A percentile compares a stretch with the other conserved stretches of the same genome.
phyloP scores from a whole-genome alignment of 75 land plant species.

The Sequoia sempervirens region DNA sequence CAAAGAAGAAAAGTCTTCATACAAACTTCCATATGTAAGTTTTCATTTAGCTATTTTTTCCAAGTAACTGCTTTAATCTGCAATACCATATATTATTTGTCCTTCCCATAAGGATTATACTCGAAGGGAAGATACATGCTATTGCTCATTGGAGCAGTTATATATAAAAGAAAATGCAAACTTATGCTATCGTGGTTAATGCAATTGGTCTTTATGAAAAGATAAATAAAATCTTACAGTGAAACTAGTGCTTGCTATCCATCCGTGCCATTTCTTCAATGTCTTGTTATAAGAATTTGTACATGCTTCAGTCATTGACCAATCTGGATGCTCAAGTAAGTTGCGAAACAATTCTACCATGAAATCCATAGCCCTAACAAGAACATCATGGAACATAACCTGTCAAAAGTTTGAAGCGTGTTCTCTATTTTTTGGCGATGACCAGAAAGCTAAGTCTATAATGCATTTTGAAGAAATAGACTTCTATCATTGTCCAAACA shows the following conservation, averaged over 20 bases:
- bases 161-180: neutral
- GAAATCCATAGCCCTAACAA: constrained; percentile 88
- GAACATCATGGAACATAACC: neutral
- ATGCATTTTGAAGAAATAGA: neutral
- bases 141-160: neutral
- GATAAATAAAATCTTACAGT: constrained; percentile 41
- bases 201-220: neutral
- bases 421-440: neutral
- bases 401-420: neutral
- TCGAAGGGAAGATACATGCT: too few species aligned
- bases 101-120: neutral
- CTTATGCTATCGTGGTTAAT: neutral
- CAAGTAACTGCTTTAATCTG: neutral
- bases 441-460: neutral
- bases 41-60: neutral
- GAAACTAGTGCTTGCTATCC: constrained; percentile 94
- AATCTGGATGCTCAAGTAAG: constrained; percentile 68
- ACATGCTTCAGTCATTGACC: constrained; percentile 85
- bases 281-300: constrained; percentile 79
- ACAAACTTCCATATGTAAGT: neutral
- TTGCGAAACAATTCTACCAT: constrained; percentile 85
- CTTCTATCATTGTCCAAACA: constrained; percentile 88
- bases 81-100: neutral
- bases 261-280: constrained; percentile 89
- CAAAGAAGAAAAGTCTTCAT: neutral